Conservation (phyloP, 2,329 filamentous ascomycete species). For the Colletotrichum orbiculare region DNA sequence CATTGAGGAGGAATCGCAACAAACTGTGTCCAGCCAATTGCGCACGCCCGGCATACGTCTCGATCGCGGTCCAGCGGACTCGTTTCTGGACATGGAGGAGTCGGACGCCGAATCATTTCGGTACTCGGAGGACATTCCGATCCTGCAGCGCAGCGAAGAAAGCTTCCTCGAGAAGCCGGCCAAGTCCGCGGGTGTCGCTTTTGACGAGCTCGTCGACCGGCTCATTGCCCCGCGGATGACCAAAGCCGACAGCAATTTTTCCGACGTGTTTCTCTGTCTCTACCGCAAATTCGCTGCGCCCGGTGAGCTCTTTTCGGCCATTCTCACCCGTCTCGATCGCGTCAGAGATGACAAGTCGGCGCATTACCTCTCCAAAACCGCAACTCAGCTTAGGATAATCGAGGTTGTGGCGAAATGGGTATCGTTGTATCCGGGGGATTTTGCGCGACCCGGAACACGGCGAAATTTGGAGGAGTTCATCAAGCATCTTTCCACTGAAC, state of each 20-base stretch:
- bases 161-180: constrained; percentile 62
- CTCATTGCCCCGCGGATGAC: constrained; percentile 84
- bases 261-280: constrained; percentile 87
- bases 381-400: constrained; percentile 84
- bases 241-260: constrained; percentile 89
- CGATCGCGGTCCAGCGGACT: constrained; percentile 59
- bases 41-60: constrained; percentile 64
- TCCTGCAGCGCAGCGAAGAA: constrained; percentile 75
- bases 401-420: constrained; percentile 91
- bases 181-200: constrained; percentile 64
- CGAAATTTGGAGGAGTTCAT: constrained; percentile 81
- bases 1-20: constrained; percentile 47
- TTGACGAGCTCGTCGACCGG: constrained; percentile 86
- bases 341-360: constrained; percentile 74
- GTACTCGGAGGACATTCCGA: constrained; percentile 75
- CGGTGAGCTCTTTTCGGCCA: constrained; percentile 78
- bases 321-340: constrained; percentile 80
- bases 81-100: constrained; percentile 76
- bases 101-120: constrained; percentile 74
- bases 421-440: constrained; percentile 89
- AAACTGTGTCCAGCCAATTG: constrained; percentile 61
- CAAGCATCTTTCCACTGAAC: constrained; percentile 75
- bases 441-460: constrained; percentile 81
- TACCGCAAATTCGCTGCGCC: constrained; percentile 95
- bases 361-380: constrained; percentile 80